Percentiles rank a stretch among this genome's conserved stretches.
These are phyloP conservation scores for Penicillium robsamsonii DNA, from an alignment of 495 filamentous ascomycete genomes.

Conservation along the genomic window DNA sequence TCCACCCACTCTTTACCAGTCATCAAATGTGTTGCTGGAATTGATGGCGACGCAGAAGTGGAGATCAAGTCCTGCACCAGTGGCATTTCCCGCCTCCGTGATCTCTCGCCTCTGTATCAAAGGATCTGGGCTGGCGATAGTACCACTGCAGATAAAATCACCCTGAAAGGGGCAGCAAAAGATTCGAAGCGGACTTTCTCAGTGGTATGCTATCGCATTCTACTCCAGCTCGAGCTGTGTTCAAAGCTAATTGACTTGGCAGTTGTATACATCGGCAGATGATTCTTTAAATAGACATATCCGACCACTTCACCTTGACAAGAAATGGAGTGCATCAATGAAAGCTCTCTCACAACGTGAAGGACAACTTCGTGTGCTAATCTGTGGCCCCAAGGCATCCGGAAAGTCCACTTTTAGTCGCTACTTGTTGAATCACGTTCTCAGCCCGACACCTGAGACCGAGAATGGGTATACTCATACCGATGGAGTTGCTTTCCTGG, in stretches of 20 bases:
- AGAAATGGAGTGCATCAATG: slow-evolving; percentile 58
- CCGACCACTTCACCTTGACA: slow-evolving; percentile 60
- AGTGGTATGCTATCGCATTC: slow-evolving; percentile 33
- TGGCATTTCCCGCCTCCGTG: slow-evolving; percentile 56
- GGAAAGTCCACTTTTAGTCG: slow-evolving; percentile 86
- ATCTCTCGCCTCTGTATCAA: slow-evolving; percentile 66
- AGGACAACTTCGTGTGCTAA: slow-evolving; percentile 47
- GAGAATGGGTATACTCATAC: slow-evolving; percentile 35
- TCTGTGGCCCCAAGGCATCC: slow-evolving; percentile 78
- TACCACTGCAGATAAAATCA: slow-evolving; percentile 39
- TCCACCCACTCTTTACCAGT: slow-evolving; percentile 75
- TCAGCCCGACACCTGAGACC: slow-evolving; percentile 49
- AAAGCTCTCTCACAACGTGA: slow-evolving; percentile 39
- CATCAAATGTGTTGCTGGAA: slow-evolving; percentile 55
- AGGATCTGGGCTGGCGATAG: slow-evolving; percentile 67
- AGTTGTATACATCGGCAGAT: slow-evolving; percentile 49
- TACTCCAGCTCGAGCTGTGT: not conserved
- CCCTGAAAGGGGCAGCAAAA: slow-evolving; percentile 27
- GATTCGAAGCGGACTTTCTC: slow-evolving; percentile 41
- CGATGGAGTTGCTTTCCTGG: slow-evolving; percentile 62
- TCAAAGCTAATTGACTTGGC: slow-evolving; percentile 10
- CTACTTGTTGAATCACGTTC: slow-evolving; percentile 70
- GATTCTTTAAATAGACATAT: slow-evolving; percentile 51
- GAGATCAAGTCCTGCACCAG: slow-evolving; percentile 54
- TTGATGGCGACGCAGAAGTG: slow-evolving; percentile 47